Percentiles rank a stretch among this genome's conserved stretches.
phyloP scores from a whole-genome alignment of 2,329 filamentous ascomycete species.

The Fusarium mangiferae region DNA sequence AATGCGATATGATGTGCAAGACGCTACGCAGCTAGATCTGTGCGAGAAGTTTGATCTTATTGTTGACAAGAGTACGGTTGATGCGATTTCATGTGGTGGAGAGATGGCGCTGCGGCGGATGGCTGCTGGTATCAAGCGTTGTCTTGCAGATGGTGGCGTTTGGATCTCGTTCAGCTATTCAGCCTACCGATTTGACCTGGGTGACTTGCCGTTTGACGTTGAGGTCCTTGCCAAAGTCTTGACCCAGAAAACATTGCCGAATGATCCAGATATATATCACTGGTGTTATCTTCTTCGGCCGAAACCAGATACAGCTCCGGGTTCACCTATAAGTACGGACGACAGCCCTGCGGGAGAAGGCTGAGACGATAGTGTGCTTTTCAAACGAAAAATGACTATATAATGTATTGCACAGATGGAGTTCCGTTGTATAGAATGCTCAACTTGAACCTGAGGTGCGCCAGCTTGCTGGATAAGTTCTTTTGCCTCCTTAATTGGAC shows the following conservation, averaged over 20 bases:
- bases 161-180: constrained; percentile 64
- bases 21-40: constrained; percentile 54
- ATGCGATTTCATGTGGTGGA: constrained; percentile 60
- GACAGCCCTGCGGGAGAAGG: constrained; percentile 12
- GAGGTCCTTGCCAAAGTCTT: constrained; percentile 55
- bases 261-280: constrained; percentile 59
- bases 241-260: constrained; percentile 52
- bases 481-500: not conserved
- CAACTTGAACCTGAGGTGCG: not conserved
- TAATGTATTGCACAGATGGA: not conserved
- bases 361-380: not conserved
- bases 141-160: constrained; percentile 50
- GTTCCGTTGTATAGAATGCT: not conserved
- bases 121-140: constrained; percentile 49
- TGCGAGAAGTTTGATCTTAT: constrained; percentile 53
- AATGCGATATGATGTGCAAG: constrained; percentile 57
- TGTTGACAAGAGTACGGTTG: constrained; percentile 61
- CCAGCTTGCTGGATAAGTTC: not conserved
- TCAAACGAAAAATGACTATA: not conserved
- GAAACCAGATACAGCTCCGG: constrained; percentile 18
- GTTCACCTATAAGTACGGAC: constrained; percentile 2
- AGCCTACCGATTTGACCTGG: constrained; percentile 51
- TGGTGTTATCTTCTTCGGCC: constrained; percentile 58
- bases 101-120: constrained; percentile 51
- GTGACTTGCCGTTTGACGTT: constrained; percentile 54